Evolutionary conservation across 768 basidiomycete species (phyloP).

Genomic region (Fomitopsis serialis): DNA sequence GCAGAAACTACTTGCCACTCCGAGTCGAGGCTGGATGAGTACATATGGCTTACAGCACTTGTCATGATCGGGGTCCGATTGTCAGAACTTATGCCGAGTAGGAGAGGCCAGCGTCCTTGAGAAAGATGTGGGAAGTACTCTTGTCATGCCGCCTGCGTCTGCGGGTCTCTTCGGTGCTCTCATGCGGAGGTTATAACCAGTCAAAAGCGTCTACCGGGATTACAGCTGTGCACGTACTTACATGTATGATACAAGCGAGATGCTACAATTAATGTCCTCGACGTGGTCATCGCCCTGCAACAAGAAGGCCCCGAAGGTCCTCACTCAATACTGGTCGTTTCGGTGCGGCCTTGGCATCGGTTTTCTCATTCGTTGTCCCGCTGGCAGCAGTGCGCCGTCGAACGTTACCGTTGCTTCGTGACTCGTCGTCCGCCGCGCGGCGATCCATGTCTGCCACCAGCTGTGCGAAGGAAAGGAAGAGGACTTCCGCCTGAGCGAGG

Average conservation of each 20-base stretch:
- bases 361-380: neutral
- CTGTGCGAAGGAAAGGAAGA: conserved; percentile 88
- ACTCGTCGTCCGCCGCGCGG: conserved; percentile 53
- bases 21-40: too few relatives aligned
- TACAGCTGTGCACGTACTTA: neutral
- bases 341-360: conserved; percentile 19
- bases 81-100: too few relatives aligned
- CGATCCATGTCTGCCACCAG: conserved; percentile 87
- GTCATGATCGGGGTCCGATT: too few relatives aligned
- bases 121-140: too few relatives aligned
- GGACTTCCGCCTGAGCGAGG: conserved; percentile 92
- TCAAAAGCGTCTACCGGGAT: neutral
- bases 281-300: conserved; percentile 34
- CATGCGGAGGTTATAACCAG: too few relatives aligned
- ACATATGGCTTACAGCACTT: too few relatives aligned
- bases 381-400: conserved; percentile 26
- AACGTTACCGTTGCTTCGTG: conserved; percentile 22
- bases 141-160: too few relatives aligned
- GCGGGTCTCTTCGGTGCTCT: too few relatives aligned
- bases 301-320: conserved; percentile 56
- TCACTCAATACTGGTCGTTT: conserved; percentile 51
- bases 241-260: conserved; percentile 9
- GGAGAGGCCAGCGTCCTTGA: too few relatives aligned
- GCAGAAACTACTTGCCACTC: too few relatives aligned
- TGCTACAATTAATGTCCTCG: conserved; percentile 7